Evolutionary conservation across 179 eudicot genomes (phyloP).

Genomic region (Silene noctiflora): DNA sequence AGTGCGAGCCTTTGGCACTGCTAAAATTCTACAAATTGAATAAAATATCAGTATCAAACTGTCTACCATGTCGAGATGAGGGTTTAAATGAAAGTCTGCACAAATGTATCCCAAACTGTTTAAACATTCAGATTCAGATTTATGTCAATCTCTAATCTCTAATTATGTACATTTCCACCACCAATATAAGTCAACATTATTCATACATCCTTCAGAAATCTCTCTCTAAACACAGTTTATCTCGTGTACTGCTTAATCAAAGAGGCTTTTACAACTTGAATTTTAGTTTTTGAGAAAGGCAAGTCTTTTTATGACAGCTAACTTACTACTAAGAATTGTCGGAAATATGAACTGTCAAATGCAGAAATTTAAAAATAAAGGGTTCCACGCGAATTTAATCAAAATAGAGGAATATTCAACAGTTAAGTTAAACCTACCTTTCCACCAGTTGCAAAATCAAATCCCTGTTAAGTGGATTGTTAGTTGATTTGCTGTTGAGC

Average conservation of each 20-base stretch:
- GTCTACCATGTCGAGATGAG: neutral
- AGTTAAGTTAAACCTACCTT: slow-evolving; percentile 45
- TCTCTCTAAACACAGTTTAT: neutral
- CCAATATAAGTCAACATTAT: neutral
- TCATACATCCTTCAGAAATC: neutral
- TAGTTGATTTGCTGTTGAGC: slow-evolving; percentile 60
- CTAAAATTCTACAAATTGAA: slow-evolving; percentile 50
- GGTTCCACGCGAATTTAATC: neutral
- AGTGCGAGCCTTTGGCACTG: slow-evolving; percentile 72
- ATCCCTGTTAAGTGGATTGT: slow-evolving; percentile 80
- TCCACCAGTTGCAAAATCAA: slow-evolving; percentile 79
- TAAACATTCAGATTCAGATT: neutral
- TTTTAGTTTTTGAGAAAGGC: too few relatives aligned
- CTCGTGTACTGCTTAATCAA: too few relatives aligned
- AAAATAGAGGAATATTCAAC: neutral
- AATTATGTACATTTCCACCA: too few relatives aligned
- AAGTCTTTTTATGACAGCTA: too few relatives aligned
- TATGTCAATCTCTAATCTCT: too few relatives aligned
- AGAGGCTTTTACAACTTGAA: too few relatives aligned
- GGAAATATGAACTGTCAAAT: too few relatives aligned
- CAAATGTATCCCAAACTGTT: slow-evolving; percentile 3
- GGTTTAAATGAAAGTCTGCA: neutral
- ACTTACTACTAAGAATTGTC: too few relatives aligned
- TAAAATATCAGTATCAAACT: neutral
- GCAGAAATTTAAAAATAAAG: neutral